Conservation (phyloP, 768 basidiomycete species). For the Cubamyces sp. region DNA sequence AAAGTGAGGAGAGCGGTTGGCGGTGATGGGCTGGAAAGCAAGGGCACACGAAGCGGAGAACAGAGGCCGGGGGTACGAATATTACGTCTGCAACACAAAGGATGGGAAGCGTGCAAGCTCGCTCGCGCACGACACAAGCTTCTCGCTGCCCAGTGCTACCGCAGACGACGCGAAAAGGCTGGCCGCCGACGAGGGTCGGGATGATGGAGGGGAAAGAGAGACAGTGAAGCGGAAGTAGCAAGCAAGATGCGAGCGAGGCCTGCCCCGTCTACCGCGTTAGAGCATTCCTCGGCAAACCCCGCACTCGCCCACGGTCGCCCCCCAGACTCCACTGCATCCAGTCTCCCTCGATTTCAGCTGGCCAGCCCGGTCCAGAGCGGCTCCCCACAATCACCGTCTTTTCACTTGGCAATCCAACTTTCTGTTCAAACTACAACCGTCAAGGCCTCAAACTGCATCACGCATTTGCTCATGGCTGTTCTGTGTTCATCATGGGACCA, state of each 20-base stretch:
- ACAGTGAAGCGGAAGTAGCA: constrained; percentile 16
- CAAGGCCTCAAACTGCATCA: not conserved
- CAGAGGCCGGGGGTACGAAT: constrained; percentile 17
- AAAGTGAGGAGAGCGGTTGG: constrained; percentile 11
- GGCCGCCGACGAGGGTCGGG: constrained; percentile 2
- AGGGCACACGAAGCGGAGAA: constrained; percentile 16
- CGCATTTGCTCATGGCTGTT: not conserved
- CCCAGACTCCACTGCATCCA: constrained; percentile 11
- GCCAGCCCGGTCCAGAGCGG: not conserved
- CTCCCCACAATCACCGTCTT: constrained; percentile 6
- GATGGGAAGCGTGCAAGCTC: constrained; percentile 2
- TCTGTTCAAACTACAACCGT: not conserved
- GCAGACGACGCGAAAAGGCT: not conserved
- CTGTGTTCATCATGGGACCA: not conserved
- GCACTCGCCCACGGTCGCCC: constrained; percentile 1
- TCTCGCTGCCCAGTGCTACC: not conserved
- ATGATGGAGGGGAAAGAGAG: not conserved
- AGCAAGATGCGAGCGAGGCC: constrained; percentile 2
- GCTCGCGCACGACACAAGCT: constrained; percentile 10
- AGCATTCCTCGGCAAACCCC: constrained; percentile 21
- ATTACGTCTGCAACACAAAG: constrained; percentile 23
- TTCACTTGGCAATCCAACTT: too few species aligned
- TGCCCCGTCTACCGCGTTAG: not conserved
- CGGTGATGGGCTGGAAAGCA: constrained; percentile 16
- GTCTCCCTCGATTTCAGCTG: not conserved